Evolutionary conservation across 495 filamentous ascomycete genomes (phyloP), one percentile per base, ranked within the genome.

Genomic region (Tuber melanosporum): DNA sequence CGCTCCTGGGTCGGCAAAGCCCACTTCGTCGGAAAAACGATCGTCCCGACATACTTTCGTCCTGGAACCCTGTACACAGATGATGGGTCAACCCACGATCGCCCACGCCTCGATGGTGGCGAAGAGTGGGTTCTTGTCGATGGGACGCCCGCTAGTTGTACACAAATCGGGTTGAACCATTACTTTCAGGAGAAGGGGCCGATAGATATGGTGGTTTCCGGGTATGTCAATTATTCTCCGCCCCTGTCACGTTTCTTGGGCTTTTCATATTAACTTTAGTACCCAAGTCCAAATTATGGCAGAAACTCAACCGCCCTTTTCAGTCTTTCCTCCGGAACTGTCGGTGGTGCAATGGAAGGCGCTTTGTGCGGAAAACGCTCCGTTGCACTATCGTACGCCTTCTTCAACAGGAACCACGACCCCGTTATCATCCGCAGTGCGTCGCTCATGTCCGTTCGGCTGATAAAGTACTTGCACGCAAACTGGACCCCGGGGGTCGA

Each of bases 1-100:
- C 91, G 94, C 71, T 96, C 93, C 73, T 99, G 95, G 95, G 98
- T 99, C 80, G 94, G 94, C 75, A 99, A 99, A 86, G 95, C 95
- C 36, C 95, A 98, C 83, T 90, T 98, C 69, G 91, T 97, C 77
- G 93, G 93, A 74, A 90, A 93, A 80, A 91, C 91, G 32, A 89
- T 97, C 62, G 92, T 91, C 76, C 93, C 94, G 5, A 90, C 90
- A n/a, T 97, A 97, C 85, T 99, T 94, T 87, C 92, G 92, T 86
- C 87, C 89, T 15, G 86, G 88, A 73, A 87, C 90, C 0, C 84
- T 91, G 5, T 88, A 89, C 80, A 83, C 87, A 75, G 90, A 92
- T 82, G 88, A 92, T 79, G 92, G 92, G 46, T 91, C 89, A 22
- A 90, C 87, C 41, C 89, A 91, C 82, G 77, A 84, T 20, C 86